phyloP scores from a whole-genome alignment of 2,329 filamentous ascomycete genomes.

The Rutstroemia sp. region DNA sequence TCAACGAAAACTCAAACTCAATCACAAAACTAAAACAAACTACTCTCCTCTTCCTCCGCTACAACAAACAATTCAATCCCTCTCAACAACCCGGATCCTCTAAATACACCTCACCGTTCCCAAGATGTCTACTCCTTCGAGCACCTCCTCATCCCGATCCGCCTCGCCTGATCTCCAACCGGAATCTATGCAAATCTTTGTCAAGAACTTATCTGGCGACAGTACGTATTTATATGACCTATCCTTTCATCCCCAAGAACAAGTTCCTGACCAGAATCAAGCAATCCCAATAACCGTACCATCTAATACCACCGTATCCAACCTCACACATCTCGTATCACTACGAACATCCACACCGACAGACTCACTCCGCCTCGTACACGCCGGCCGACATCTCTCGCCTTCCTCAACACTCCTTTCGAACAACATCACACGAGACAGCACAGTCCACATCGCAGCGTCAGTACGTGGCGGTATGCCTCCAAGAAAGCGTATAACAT shows the following conservation, averaged over 20 bases:
- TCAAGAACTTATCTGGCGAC: conserved; percentile 50
- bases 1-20: too few relatives aligned
- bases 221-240: conserved; percentile 37
- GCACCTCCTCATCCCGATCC: conserved; percentile 21
- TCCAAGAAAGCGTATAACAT: conserved; percentile 67
- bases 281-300: conserved; percentile 51
- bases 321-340: conserved; percentile 48
- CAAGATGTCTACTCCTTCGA: conserved; percentile 22
- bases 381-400: conserved; percentile 48
- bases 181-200: conserved; percentile 51
- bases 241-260: conserved; percentile 4
- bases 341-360: conserved; percentile 47
- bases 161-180: conserved; percentile 34
- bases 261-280: conserved; percentile 28
- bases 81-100: not conserved
- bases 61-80: not conserved
- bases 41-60: not conserved
- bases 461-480: conserved; percentile 53
- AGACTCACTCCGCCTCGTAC: conserved; percentile 45
- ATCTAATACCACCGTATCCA: conserved; percentile 43
- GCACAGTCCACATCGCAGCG: conserved; percentile 46
- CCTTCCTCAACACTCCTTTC: conserved; percentile 35
- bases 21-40: not conserved
- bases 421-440: conserved; percentile 40
- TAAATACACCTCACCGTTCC: not conserved